Evolutionary conservation across 768 basidiomycete species (phyloP).

Genomic region (Mycena pura): DNA sequence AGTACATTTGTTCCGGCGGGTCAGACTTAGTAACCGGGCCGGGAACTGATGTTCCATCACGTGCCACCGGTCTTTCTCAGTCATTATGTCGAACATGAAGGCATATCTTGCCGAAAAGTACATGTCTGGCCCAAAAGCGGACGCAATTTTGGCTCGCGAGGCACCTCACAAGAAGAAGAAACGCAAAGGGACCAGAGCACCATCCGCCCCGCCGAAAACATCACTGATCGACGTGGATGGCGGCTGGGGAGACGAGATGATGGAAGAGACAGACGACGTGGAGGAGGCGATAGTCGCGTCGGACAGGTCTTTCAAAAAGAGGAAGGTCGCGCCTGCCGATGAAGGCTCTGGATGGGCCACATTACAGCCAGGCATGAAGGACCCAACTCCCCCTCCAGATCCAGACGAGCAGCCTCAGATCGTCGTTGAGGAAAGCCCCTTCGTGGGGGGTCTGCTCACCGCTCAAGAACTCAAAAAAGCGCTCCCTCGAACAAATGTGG

Average conservation of each 20-base stretch:
- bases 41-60: neutral
- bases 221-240: slow-evolving; percentile 74
- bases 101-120: slow-evolving; percentile 90
- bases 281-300: slow-evolving; percentile 72
- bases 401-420: slow-evolving; percentile 76
- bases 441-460: slow-evolving; percentile 81
- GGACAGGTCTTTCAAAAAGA: slow-evolving; percentile 84
- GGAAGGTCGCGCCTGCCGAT: slow-evolving; percentile 47
- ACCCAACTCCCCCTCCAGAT: slow-evolving; percentile 59
- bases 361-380: slow-evolving; percentile 60
- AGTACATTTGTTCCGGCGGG: no score
- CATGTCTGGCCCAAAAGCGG: slow-evolving; percentile 96
- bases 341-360: slow-evolving; percentile 73
- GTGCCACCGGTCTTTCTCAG: neutral
- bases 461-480: slow-evolving; percentile 76
- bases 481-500: slow-evolving; percentile 49
- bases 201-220: slow-evolving; percentile 34
- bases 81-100: slow-evolving; percentile 63
- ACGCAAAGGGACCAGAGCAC: slow-evolving; percentile 54
- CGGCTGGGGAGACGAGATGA: slow-evolving; percentile 63
- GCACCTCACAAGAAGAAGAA: slow-evolving; percentile 79
- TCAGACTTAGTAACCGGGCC: no score
- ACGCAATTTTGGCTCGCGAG: slow-evolving; percentile 83
- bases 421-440: slow-evolving; percentile 53
- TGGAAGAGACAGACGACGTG: slow-evolving; percentile 62